These are phyloP conservation scores for Rhinocladiella mackenziei DNA, from an alignment of 2,329 filamentous ascomycete species.

Conservation along the genomic window DNA sequence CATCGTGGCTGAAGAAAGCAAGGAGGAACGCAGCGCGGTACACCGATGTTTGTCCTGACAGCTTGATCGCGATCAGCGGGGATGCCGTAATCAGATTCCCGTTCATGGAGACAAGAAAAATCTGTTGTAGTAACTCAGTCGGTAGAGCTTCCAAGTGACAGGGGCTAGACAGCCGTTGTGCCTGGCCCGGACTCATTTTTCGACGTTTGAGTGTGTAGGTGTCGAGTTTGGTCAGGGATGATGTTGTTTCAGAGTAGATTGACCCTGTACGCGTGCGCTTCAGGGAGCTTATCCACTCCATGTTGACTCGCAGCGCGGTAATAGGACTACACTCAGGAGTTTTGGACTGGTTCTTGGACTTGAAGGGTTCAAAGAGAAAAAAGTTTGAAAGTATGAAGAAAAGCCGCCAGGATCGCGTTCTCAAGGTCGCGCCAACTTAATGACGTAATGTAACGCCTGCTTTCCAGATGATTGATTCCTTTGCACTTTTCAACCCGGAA, in stretches of 20 bases:
- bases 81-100: constrained; percentile 9
- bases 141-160: constrained; percentile 7
- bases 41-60: constrained; percentile 5
- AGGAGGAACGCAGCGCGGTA: constrained; percentile 10
- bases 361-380: background rate
- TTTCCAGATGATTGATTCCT: no score
- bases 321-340: background rate
- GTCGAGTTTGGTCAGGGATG: background rate
- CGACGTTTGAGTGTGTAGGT: constrained; percentile 3
- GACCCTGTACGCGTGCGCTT: constrained; percentile 10
- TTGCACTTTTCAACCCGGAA: no score
- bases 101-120: constrained; percentile 11
- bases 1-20: constrained; percentile 9
- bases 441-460: no score
- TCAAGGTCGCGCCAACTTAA: no score
- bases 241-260: constrained; percentile 8
- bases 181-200: background rate
- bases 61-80: constrained; percentile 8
- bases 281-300: constrained; percentile 1
- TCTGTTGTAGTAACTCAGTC: constrained; percentile 6
- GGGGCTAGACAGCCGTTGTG: background rate
- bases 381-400: background rate
- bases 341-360: background rate
- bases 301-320: background rate
- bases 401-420: background rate